These are phyloP conservation scores for Salvia rosmarinus DNA, from an alignment of 257 asterid genomes.

Conservation along the genomic window DNA sequence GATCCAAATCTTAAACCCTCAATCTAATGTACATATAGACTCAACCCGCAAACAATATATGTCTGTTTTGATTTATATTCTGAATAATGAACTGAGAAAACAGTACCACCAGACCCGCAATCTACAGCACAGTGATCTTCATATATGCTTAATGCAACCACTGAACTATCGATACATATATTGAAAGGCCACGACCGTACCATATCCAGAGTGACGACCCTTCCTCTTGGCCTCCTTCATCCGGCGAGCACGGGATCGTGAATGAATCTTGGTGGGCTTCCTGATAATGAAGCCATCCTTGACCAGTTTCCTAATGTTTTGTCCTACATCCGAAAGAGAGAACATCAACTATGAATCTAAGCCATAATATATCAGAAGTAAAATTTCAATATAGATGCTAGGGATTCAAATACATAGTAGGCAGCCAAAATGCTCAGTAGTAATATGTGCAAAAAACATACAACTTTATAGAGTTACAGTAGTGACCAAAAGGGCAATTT, in stretches of 20 bases:
- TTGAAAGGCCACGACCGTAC: neutral
- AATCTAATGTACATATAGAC: too few relatives aligned
- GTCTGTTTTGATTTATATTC: too few relatives aligned
- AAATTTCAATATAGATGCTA: neutral
- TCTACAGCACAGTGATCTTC: neutral
- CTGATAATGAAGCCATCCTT: conserved; percentile 63
- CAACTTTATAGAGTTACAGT: neutral
- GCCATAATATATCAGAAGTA: neutral
- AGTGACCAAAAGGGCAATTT: neutral
- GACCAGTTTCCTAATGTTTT: conserved; percentile 58
- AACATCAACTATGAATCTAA: neutral
- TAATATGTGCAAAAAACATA: neutral
- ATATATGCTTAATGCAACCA: neutral
- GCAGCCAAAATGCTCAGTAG: neutral
- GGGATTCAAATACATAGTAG: neutral
- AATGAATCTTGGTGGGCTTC: conserved; percentile 62
- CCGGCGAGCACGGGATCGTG: conserved; percentile 64
- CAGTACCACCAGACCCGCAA: neutral
- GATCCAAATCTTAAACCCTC: neutral
- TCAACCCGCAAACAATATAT: neutral
- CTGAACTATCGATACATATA: too few relatives aligned
- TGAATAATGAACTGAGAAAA: neutral
- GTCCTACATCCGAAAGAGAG: conserved; percentile 23
- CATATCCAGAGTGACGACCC: conserved; percentile 69
- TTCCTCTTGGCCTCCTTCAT: conserved; percentile 65